phyloP scores from a whole-genome alignment of 2,329 filamentous ascomycete species.

The Zymoseptoria tritici region DNA sequence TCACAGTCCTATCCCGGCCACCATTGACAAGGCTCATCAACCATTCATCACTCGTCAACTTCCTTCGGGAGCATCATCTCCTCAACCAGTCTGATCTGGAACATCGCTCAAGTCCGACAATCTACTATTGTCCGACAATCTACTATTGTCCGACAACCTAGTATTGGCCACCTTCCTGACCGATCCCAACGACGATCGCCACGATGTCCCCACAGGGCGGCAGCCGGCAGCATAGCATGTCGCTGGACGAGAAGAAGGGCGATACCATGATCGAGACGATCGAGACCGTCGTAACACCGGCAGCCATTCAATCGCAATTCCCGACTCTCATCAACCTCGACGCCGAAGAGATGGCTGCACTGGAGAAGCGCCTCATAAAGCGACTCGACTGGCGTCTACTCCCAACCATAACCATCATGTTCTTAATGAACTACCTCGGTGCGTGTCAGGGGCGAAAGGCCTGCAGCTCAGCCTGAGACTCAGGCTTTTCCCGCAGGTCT shows the following conservation, averaged over 20 bases:
- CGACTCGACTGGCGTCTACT: constrained; percentile 28
- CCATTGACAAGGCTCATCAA: background rate
- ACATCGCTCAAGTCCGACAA: background rate
- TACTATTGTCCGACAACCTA: background rate
- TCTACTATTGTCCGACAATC: background rate
- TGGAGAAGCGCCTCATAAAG: constrained; percentile 26
- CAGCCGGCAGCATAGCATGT: background rate
- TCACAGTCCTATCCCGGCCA: background rate
- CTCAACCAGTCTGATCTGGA: background rate
- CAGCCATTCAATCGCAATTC: constrained; percentile 25
- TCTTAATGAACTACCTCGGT: constrained; percentile 30
- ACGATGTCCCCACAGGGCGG: background rate
- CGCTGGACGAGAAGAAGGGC: constrained; percentile 23
- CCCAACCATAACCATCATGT: constrained; percentile 28
- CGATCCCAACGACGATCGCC: background rate
- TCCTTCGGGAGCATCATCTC: background rate
- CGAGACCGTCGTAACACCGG: constrained; percentile 19
- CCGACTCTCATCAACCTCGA: constrained; percentile 21
- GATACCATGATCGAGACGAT: constrained; percentile 30
- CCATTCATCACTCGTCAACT: background rate
- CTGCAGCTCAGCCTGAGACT: too few relatives aligned
- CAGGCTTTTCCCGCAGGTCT: too few relatives aligned
- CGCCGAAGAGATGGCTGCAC: constrained; percentile 20
- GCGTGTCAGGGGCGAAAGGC: too few relatives aligned
- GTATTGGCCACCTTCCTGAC: background rate